Percentiles rank a stretch among this genome's conserved stretches.
These are phyloP conservation scores for Rhodamnia rubescens DNA, from an alignment of 345 rosid genomes.

Conservation along the genomic window DNA sequence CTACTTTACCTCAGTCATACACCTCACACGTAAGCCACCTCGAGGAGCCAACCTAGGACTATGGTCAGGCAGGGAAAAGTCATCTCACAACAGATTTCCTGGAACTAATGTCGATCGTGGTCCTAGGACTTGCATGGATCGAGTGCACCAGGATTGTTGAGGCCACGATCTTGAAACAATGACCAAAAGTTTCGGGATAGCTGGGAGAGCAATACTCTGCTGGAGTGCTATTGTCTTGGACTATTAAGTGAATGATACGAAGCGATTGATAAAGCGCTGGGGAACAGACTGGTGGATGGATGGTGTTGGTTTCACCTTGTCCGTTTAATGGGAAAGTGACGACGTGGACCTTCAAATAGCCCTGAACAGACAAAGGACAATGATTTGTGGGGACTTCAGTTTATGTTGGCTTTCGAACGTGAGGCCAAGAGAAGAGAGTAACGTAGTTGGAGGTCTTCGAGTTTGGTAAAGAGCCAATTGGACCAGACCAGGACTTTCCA, in stretches of 20 bases:
- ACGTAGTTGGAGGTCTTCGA: not conserved
- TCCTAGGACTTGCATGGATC: constrained; percentile 18
- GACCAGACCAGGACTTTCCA: not conserved
- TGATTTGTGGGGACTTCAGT: not conserved
- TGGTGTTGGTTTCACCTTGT: not conserved
- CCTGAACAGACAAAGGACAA: not conserved
- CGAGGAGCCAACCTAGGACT: not conserved
- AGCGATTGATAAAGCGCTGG: not conserved
- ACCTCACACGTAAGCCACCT: constrained; percentile 15
- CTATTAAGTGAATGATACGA: not conserved
- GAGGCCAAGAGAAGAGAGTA: not conserved
- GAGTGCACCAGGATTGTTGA: constrained; percentile 26
- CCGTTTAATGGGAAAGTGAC: not conserved
- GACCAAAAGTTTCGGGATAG: not conserved
- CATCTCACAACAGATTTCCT: constrained; percentile 10
- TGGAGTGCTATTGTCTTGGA: not conserved
- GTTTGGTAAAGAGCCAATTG: not conserved
- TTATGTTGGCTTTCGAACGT: not conserved
- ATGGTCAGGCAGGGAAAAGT: constrained; percentile 1
- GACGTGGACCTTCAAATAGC: not conserved
- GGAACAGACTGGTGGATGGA: not conserved
- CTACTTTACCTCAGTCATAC: constrained; percentile 24
- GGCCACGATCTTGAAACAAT: constrained; percentile 19
- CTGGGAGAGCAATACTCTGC: not conserved
- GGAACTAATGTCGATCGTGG: not conserved